Evolutionary conservation across 352 stramenopile species (phyloP), one percentile per base, ranked within the genome.

Genomic region (Pythium sukuiense): DNA sequence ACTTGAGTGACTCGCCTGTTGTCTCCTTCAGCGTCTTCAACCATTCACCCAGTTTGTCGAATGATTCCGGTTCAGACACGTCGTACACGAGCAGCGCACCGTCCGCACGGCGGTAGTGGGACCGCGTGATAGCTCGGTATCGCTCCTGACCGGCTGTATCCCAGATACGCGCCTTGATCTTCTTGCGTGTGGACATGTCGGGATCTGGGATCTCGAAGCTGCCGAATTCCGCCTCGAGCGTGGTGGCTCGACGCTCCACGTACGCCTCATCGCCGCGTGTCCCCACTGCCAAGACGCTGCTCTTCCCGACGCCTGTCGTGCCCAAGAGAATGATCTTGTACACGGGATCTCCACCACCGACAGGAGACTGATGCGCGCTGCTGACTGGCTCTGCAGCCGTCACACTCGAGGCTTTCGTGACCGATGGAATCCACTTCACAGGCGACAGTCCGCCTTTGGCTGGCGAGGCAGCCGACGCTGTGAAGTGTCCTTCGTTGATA

Each of bases 61-160:
- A 98, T 68, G 74, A 93, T 14, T 93, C 80, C 0, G 67, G 70
- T 46, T 98, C 90, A 1, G 83, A 88, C 12, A 98, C 91, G 50
- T 98, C 92, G 74, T 97, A 98, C 52, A 97, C 90, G 12, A 98
- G 77, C 43, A 98, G 56, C 27, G 92, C 92, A 13, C 87, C 90
- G 56, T 96, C 85, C 0, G 88, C 88, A 41, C 93, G 88, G 26
- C 88, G 85, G 45, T 93, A 93, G 67, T 93, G 85, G 18, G 83
- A 92, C n/a, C 83, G 75, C 13, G 83, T 94, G 68, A 97, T 95
- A 12, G 91, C 88, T 60, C 93, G 88, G 71, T 97, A 97, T 18
- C 90, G 80, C 55, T 96, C 89, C 57, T 96, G 87, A 2, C 90
- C 90, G 1, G 89, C 89, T 3, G 90, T 97, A 59, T 97, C 89